phyloP scores from a whole-genome alignment of 2,329 filamentous ascomycete genomes.

The Orbilia blumenaviensis region DNA sequence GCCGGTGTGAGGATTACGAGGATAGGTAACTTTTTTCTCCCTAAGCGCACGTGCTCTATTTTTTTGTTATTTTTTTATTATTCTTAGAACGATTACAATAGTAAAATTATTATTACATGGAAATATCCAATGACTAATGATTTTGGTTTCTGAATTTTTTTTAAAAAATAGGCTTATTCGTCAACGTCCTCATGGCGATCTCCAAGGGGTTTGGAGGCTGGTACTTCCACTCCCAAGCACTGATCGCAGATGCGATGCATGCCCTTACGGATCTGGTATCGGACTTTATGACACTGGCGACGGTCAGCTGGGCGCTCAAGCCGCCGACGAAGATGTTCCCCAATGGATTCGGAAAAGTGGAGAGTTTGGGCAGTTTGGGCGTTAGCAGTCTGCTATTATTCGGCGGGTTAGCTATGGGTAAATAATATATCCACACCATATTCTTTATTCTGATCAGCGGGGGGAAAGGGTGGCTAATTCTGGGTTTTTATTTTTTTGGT shows the following conservation, averaged over 20 bases:
- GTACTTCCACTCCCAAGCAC: constrained; percentile 91
- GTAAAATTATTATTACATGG: no score
- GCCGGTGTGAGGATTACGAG: constrained; percentile 93
- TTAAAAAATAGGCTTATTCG: constrained; percentile 77
- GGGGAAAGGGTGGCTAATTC: not conserved
- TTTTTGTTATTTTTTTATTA: no score
- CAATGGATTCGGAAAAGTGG: constrained; percentile 94
- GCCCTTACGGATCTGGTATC: constrained; percentile 94
- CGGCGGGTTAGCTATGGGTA: constrained; percentile 88
- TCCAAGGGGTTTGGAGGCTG: constrained; percentile 93
- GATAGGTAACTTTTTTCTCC: constrained; percentile 63
- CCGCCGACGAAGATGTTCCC: constrained; percentile 85
- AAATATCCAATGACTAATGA: not conserved
- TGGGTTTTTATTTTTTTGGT: not conserved
- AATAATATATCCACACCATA: constrained; percentile 15
- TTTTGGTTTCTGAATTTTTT: not conserved
- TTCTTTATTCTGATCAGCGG: not conserved
- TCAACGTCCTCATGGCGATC: constrained; percentile 93
- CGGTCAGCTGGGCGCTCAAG: constrained; percentile 90
- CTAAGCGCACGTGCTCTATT: no score
- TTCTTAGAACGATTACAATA: no score
- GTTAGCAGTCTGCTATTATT: constrained; percentile 90
- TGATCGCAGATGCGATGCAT: constrained; percentile 90
- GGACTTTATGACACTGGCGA: constrained; percentile 91
- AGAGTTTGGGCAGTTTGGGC: constrained; percentile 90